Evolutionary conservation across 805 yeast species (phyloP), one percentile per base, ranked within the genome.

Genomic region (Dipodascopsis tothii): DNA sequence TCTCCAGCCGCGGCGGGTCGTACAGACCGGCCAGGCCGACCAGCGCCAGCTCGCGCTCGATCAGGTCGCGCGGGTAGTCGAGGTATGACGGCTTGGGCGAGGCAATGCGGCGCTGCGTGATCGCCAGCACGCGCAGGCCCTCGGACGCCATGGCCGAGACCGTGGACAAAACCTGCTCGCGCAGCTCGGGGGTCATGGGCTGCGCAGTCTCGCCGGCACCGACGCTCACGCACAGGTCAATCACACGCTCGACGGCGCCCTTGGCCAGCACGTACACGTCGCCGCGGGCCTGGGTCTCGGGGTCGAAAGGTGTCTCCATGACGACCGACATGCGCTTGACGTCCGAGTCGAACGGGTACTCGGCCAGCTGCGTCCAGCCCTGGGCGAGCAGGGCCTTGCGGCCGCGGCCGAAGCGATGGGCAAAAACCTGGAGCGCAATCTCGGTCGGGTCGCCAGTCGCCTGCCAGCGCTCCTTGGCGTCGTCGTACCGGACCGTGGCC

Each of bases 361-460:
- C 90, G 28, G 72, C 73, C 21, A 78, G 43, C 54, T 76, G 79
- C n/a, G 59, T 55, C 59, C 63, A 25, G 66, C 72, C 23, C 70
- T 69, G 9, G 72, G 66, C 50, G 72, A 58, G 6, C 4, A 42
- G 43, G 9, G 30, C 30, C 27, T 46, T 38, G 55, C 83, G 71
- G 19, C 72, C 70, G 48, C 64, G 68, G 23, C 71, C 72, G 48
- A 80, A 65, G 56, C 87, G 73, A 9, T 78, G 65, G 19, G 80
- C 73, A 58, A 81, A 83, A 0, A 84, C 90, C 57, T 84, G 90
- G 49, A 85, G 80, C 2, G 95, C 94, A 56, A 82, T 79, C 66
- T 85, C 95, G 2, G 95, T 85, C 34, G 95, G 90, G 59, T 85
- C 95, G 47, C 95, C 95, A 58, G 78, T 80, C 6, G 86, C 87